Evolutionary conservation across 192 early-diverging fungal species (phyloP).

Genomic region (Phycomyces nitens): DNA sequence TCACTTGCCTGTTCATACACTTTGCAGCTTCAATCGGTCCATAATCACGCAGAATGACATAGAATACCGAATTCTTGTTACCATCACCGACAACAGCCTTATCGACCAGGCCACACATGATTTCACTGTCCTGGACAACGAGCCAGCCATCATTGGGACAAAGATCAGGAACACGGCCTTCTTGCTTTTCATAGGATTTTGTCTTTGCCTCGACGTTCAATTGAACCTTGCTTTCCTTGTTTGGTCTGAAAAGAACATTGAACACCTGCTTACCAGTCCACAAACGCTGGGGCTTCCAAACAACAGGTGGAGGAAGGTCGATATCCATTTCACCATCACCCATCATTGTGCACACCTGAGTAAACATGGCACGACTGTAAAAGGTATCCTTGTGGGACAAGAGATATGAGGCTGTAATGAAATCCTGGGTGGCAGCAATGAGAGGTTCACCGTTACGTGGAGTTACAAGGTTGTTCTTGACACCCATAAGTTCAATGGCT

Average conservation of each 20-base stretch:
- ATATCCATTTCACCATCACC: slow-evolving; percentile 79
- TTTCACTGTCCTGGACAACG: slow-evolving; percentile 89
- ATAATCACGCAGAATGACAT: slow-evolving; percentile 88
- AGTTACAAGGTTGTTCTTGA: slow-evolving; percentile 93
- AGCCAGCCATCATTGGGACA: slow-evolving; percentile 89
- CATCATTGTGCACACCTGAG: slow-evolving; percentile 90
- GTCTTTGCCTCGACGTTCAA: slow-evolving; percentile 92
- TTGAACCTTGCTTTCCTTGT: slow-evolving; percentile 55
- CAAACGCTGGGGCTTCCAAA: slow-evolving; percentile 81
- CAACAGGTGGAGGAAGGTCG: slow-evolving; percentile 91
- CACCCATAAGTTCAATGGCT: slow-evolving; percentile 93
- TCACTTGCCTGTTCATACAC: slow-evolving; percentile 93
- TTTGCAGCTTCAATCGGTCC: slow-evolving; percentile 80
- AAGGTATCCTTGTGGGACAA: slow-evolving; percentile 92
- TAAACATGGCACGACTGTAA: slow-evolving; percentile 90
- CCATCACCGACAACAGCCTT: slow-evolving; percentile 96
- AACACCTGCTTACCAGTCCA: slow-evolving; percentile 99
- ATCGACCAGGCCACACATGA: slow-evolving; percentile 92
- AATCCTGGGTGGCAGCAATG: slow-evolving; percentile 99
- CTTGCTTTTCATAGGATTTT: slow-evolving; percentile 65
- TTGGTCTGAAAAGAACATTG: slow-evolving; percentile 84
- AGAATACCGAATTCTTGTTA: slow-evolving; percentile 93
- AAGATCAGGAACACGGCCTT: slow-evolving; percentile 61
- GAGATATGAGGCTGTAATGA: slow-evolving; percentile 94
- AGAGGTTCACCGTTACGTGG: slow-evolving; percentile 98